Evolutionary conservation across 768 basidiomycete species (phyloP).

Genomic region (Psilocybe cubensis): DNA sequence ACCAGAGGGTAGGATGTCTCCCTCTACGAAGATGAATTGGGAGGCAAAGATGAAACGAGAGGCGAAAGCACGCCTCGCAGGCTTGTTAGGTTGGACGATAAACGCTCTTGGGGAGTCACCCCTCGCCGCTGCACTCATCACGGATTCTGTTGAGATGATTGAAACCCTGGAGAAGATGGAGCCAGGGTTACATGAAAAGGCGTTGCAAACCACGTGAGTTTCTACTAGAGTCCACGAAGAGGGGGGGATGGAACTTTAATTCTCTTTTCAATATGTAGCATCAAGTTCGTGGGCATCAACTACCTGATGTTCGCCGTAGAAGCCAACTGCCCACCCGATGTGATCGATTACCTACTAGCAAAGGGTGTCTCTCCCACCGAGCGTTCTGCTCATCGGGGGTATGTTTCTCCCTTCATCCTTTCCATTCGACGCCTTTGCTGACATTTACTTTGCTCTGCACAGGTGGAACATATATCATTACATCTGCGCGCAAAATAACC

Average conservation of each 20-base stretch:
- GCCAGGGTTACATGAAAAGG: slow-evolving; percentile 41
- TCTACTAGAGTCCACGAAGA: neutral
- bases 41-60: slow-evolving; percentile 14
- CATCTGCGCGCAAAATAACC: slow-evolving; percentile 32
- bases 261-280: neutral
- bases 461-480: slow-evolving; percentile 66
- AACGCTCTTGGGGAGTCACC: slow-evolving; percentile 56
- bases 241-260: neutral
- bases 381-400: neutral
- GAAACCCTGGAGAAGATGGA: slow-evolving; percentile 46
- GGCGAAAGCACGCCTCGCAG: slow-evolving; percentile 44
- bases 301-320: neutral
- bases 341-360: neutral
- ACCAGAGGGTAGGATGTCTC: too few species aligned
- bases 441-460: neutral
- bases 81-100: slow-evolving; percentile 55
- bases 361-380: neutral
- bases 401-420: neutral
- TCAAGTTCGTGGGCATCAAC: neutral
- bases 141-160: slow-evolving; percentile 38
- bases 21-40: too few species aligned
- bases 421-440: neutral
- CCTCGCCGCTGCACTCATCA: slow-evolving; percentile 46
- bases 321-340: too few species aligned
- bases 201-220: slow-evolving; percentile 47